Conservation (phyloP, 202 grass and related monocot genomes). For the Zizania palustris region DNA sequence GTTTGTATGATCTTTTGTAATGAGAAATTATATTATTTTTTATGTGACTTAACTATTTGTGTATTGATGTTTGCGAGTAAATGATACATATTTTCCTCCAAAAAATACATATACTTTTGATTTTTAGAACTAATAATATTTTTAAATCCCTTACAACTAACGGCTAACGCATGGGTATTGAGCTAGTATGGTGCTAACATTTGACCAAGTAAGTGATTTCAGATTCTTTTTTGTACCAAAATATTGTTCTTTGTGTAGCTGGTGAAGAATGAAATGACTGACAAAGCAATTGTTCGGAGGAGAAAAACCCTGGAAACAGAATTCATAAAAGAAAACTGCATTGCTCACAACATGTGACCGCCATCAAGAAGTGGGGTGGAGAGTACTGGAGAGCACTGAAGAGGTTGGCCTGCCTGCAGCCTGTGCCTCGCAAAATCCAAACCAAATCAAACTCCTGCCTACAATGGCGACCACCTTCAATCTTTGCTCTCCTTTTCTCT, state of each 20-base stretch:
- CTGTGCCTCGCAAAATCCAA: constrained; percentile 39
- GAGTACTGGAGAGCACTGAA: constrained; percentile 1
- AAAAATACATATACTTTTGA: too few species aligned
- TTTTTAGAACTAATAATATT: too few species aligned
- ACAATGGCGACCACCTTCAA: constrained; percentile 32
- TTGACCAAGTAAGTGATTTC: not conserved
- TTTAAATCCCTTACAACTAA: too few species aligned
- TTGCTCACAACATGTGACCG: constrained; percentile 25
- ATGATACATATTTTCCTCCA: too few species aligned
- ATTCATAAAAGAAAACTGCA: constrained; percentile 4
- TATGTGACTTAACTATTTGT: too few species aligned
- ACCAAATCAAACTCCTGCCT: constrained; percentile 43
- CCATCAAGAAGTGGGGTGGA: constrained; percentile 28
- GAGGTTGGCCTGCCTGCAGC: constrained; percentile 22
- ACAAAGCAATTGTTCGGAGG: not conserved
- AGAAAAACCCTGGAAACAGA: not conserved
- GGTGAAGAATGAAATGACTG: not conserved
- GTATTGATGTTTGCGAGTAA: too few species aligned
- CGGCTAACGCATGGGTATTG: too few species aligned
- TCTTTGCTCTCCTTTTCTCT: not conserved
- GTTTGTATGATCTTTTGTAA: too few species aligned
- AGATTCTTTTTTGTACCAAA: not conserved
- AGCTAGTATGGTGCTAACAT: constrained; percentile 19
- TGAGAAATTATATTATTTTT: too few species aligned
- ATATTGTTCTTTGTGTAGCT: not conserved